Evolutionary conservation across 805 yeast species (phyloP).

Genomic region (Saccharomycopsis sp.): DNA sequence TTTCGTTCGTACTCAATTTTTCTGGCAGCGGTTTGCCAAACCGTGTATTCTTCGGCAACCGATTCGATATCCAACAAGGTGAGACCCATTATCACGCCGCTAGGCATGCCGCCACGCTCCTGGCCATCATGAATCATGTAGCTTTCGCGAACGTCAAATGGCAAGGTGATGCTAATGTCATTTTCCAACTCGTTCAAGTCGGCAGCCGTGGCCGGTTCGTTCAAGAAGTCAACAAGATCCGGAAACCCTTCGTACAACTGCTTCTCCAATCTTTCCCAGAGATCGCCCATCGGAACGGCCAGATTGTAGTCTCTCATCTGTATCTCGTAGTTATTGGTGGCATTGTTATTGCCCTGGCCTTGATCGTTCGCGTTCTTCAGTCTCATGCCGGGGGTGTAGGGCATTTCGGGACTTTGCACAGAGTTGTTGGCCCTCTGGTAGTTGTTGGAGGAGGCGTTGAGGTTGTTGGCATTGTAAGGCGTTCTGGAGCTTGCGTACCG

Average conservation of each 20-base stretch:
- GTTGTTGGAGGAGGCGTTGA: conserved; percentile 13
- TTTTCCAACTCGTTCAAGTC: conserved; percentile 80
- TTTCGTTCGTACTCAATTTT: conserved; percentile 27
- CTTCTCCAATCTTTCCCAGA: conserved; percentile 20
- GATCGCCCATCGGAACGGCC: conserved; percentile 15
- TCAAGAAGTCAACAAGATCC: conserved; percentile 71
- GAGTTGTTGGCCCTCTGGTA: conserved; percentile 14
- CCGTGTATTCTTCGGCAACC: conserved; percentile 67
- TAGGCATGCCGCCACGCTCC: conserved; percentile 48
- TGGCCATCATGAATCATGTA: conserved; percentile 87
- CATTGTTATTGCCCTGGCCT: too few relatives aligned
- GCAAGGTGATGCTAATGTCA: conserved; percentile 67
- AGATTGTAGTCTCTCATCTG: conserved; percentile 16
- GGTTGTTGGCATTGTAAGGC: conserved; percentile 17
- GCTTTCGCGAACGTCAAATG: conserved; percentile 76
- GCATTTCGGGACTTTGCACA: conserved; percentile 2
- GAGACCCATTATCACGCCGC: conserved; percentile 74
- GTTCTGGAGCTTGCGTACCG: conserved; percentile 19
- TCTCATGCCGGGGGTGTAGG: conserved; percentile 18
- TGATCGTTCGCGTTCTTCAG: too few relatives aligned
- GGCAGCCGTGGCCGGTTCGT: conserved; percentile 68
- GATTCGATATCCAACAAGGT: conserved; percentile 74
- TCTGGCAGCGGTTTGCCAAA: conserved; percentile 73
- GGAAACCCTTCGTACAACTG: conserved; percentile 52
- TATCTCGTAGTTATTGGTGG: conserved; percentile 14